Percentiles rank a stretch among this genome's conserved stretches.
These are phyloP conservation scores for Fusarium robinianum DNA, from an alignment of 2,329 filamentous ascomycete species.

Conservation along the genomic window DNA sequence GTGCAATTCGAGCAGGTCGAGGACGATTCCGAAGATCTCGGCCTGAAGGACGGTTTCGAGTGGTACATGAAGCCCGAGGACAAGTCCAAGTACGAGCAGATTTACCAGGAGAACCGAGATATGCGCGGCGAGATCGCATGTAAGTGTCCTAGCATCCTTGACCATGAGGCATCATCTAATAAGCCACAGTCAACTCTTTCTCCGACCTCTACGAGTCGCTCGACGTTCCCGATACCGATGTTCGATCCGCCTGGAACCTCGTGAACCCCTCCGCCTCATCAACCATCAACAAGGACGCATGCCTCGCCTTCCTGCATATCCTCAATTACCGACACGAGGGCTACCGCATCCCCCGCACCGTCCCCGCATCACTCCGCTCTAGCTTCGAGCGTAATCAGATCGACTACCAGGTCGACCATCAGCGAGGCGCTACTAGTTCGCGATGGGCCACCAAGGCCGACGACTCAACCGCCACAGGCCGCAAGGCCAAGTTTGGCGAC, in stretches of 20 bases:
- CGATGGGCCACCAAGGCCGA: slow-evolving; percentile 81
- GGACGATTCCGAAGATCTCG: slow-evolving; percentile 79
- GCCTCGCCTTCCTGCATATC: slow-evolving; percentile 93
- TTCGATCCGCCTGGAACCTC: slow-evolving; percentile 94
- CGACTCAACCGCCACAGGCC: slow-evolving; percentile 80
- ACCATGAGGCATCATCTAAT: slow-evolving; percentile 19
- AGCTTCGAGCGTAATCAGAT: slow-evolving; percentile 97
- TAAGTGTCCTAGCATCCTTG: slow-evolving; percentile 49
- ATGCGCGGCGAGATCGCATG: slow-evolving; percentile 82
- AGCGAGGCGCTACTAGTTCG: slow-evolving; percentile 64
- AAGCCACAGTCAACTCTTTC: slow-evolving; percentile 69
- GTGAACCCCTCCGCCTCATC: slow-evolving; percentile 86
- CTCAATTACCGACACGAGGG: slow-evolving; percentile 95
- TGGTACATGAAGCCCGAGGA: slow-evolving; percentile 98
- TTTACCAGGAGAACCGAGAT: slow-evolving; percentile 91
- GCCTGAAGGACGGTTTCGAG: slow-evolving; percentile 94
- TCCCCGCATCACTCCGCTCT: slow-evolving; percentile 86
- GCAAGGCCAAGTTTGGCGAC: slow-evolving; percentile 97
- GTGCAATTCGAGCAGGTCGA: slow-evolving; percentile 84
- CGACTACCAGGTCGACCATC: slow-evolving; percentile 88
- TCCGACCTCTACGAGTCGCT: slow-evolving; percentile 83
- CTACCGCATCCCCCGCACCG: slow-evolving; percentile 87
- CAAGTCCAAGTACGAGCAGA: slow-evolving; percentile 94
- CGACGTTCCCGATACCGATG: slow-evolving; percentile 74
- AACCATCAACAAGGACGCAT: slow-evolving; percentile 92